Conservation (phyloP, 306 rosid genomes). For the Astragalus glycyphyllos region DNA sequence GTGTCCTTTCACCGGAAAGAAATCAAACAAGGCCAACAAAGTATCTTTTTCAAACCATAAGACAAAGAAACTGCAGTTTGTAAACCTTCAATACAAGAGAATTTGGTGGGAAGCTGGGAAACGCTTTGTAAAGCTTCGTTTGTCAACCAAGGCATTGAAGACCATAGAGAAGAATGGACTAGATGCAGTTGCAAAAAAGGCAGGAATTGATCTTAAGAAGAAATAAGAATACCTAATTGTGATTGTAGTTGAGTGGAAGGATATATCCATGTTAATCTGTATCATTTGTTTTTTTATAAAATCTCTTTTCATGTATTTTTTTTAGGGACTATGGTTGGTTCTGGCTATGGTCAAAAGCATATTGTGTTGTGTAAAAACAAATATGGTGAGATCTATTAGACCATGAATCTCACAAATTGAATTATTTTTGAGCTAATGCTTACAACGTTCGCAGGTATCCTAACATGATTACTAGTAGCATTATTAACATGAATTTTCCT, state of each 20-base stretch:
- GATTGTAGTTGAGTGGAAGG: constrained; percentile 34
- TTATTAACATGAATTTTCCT: no score
- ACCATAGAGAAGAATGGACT: constrained; percentile 96
- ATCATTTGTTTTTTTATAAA: constrained; percentile 3
- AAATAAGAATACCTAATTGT: constrained; percentile 46
- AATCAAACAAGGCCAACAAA: constrained; percentile 85
- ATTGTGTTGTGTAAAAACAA: constrained; percentile 6
- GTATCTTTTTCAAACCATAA: constrained; percentile 88
- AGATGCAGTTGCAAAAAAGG: constrained; percentile 97
- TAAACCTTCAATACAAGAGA: constrained; percentile 92
- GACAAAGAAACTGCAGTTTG: constrained; percentile 90
- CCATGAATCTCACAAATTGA: constrained; percentile 32
- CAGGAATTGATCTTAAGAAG: constrained; percentile 89
- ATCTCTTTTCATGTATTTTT: neutral
- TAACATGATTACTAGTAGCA: no score
- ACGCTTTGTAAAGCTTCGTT: constrained; percentile 83
- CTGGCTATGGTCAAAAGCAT: constrained; percentile 1
- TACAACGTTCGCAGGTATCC: no score
- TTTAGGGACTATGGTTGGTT: neutral
- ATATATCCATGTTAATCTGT: constrained; percentile 5
- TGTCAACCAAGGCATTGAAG: constrained; percentile 93
- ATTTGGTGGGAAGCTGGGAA: constrained; percentile 99
- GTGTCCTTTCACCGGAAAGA: constrained; percentile 92
- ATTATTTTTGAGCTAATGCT: no score
- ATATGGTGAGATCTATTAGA: constrained; percentile 28